phyloP scores from a whole-genome alignment of 805 yeast species.

The Pichia pseudocactophila region DNA sequence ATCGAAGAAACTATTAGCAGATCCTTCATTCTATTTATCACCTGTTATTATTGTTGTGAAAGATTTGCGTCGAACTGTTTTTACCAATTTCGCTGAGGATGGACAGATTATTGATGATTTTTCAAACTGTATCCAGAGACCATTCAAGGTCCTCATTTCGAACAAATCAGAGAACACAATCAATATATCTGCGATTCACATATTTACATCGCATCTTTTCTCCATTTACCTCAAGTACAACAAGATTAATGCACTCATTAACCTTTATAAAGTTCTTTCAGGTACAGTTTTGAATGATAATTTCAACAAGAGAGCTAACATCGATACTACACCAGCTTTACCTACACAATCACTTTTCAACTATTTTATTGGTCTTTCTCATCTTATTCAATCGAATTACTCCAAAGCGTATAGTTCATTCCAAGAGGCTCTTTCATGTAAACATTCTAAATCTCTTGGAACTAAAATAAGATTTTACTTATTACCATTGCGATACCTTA shows the following conservation, averaged over 20 bases:
- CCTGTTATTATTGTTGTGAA: conserved; percentile 6
- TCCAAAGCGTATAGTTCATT: conserved; percentile 2
- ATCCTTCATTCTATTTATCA: conserved; percentile 5
- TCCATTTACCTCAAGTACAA: conserved; percentile 7
- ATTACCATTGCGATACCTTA: neutral
- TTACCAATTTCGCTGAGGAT: neutral
- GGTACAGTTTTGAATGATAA: conserved; percentile 2
- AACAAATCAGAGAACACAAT: conserved; percentile 6
- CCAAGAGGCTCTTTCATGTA: conserved; percentile 1
- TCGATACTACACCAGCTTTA: conserved; percentile 3
- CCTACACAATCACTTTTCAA: conserved; percentile 4
- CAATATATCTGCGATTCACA: conserved; percentile 7
- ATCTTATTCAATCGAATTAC: conserved; percentile 5
- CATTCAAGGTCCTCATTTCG: conserved; percentile 5
- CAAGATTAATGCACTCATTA: conserved; percentile 2
- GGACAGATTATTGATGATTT: conserved; percentile 3
- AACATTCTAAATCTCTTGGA: conserved; percentile 2
- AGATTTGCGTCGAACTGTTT: conserved; percentile 1
- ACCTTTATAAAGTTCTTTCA: conserved; percentile 5
- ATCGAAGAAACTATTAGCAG: conserved; percentile 4
- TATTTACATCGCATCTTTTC: conserved; percentile 7
- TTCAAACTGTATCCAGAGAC: conserved; percentile 6
- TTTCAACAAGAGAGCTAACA: neutral
- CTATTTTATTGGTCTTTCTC: conserved; percentile 2
- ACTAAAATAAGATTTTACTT: conserved; percentile 1